These are phyloP conservation scores for Rhodotorula taiwanensis DNA, from an alignment of 768 basidiomycete genomes.

Conservation along the genomic window DNA sequence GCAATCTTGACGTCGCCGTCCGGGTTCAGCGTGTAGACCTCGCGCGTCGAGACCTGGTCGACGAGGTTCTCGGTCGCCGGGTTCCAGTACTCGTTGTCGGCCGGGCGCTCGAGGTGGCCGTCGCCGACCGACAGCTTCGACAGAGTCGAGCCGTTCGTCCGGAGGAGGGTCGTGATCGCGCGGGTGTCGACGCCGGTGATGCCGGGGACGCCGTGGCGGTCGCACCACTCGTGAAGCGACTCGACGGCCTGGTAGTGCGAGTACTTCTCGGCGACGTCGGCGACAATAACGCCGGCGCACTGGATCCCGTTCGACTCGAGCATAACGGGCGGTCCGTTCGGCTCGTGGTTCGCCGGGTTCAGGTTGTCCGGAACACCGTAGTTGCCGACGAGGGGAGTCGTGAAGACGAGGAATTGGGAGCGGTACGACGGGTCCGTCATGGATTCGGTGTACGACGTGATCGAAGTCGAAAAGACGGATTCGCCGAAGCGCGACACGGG, in stretches of 20 bases:
- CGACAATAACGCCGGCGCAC: slow-evolving; percentile 84
- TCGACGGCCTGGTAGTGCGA: slow-evolving; percentile 93
- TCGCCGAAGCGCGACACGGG: slow-evolving; percentile 84
- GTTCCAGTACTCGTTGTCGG: slow-evolving; percentile 76
- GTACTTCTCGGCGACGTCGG: slow-evolving; percentile 88
- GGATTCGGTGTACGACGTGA: slow-evolving; percentile 97
- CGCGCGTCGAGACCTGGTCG: slow-evolving; percentile 80
- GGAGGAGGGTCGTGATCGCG: slow-evolving; percentile 84
- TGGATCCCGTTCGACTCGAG: slow-evolving; percentile 86
- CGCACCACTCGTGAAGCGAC: slow-evolving; percentile 87
- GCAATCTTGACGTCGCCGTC: slow-evolving; percentile 83
- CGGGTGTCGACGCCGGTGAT: slow-evolving; percentile 97
- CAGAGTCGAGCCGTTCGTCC: slow-evolving; percentile 94
- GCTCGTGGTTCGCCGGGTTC: slow-evolving; percentile 45
- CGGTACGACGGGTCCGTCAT: slow-evolving; percentile 99
- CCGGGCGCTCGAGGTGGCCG: slow-evolving; percentile 59
- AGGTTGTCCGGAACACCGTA: slow-evolving; percentile 85
- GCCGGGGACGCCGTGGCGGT: slow-evolving; percentile 78
- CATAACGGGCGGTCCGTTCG: slow-evolving; percentile 63
- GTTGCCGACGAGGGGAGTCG: slow-evolving; percentile 95
- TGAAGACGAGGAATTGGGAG: slow-evolving; percentile 96
- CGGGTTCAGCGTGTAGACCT: slow-evolving; percentile 77
- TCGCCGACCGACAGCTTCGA: slow-evolving; percentile 79
- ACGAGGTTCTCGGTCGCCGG: slow-evolving; percentile 87
- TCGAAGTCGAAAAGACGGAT: slow-evolving; percentile 97